These are phyloP conservation scores for Fusarium goolgardi DNA, from an alignment of 2,329 filamentous ascomycete species.

Conservation along the genomic window DNA sequence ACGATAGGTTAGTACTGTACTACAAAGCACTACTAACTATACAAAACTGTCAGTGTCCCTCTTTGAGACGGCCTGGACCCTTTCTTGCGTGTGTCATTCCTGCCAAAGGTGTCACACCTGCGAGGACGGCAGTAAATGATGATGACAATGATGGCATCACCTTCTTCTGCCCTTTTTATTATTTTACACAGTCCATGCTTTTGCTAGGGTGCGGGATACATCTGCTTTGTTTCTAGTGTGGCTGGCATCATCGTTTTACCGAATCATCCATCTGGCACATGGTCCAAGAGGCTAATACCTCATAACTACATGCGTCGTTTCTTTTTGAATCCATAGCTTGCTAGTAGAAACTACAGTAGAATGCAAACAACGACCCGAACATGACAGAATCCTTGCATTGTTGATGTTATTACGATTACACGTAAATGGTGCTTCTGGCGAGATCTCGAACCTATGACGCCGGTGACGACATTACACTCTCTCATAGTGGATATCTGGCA, in stretches of 20 bases:
- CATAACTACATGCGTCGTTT: slow-evolving; percentile 19
- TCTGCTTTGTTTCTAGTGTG: slow-evolving; percentile 23
- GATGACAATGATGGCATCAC: slow-evolving; percentile 40
- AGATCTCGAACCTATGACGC: slow-evolving; percentile 48
- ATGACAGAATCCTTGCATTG: slow-evolving; percentile 24
- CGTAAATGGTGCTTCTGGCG: slow-evolving; percentile 27
- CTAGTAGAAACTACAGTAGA: neutral
- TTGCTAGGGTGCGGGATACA: slow-evolving; percentile 14
- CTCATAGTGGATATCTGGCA: slow-evolving; percentile 13
- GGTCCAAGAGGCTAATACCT: slow-evolving; percentile 13
- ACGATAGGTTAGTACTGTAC: neutral
- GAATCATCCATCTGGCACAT: slow-evolving; percentile 18
- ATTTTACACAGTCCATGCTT: slow-evolving; percentile 24
- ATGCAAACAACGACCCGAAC: neutral
- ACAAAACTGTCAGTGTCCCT: slow-evolving; percentile 22
- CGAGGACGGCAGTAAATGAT: slow-evolving; percentile 11
- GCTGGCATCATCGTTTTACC: slow-evolving; percentile 33
- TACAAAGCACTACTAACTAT: slow-evolving; percentile 10
- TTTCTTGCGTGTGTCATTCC: no score
- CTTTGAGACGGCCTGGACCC: no score
- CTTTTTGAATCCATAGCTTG: slow-evolving; percentile 6
- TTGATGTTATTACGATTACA: slow-evolving; percentile 1
- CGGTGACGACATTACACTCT: slow-evolving; percentile 45
- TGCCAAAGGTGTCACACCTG: slow-evolving; percentile 25
- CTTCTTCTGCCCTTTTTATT: neutral